Evolutionary conservation across 805 yeast species (phyloP), one percentile per base, ranked within the genome.

Genomic region (Yueomyces sp.): DNA sequence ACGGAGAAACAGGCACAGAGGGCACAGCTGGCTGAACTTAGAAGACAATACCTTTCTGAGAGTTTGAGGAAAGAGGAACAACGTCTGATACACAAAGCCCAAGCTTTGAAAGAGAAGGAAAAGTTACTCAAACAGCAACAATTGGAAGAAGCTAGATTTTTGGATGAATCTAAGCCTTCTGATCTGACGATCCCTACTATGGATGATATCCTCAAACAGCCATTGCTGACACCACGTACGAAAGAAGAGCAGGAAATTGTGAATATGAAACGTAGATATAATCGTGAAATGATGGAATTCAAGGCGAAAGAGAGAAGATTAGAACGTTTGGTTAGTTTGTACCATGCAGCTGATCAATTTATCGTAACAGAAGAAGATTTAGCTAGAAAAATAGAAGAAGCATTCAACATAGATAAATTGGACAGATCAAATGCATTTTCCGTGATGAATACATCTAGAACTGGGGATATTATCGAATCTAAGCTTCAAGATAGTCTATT

Each of bases 111-210:
- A 44, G 52, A 52, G 63, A 72, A 60, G 57, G 66, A 55, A 44
- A 9, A 30, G 33, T 30, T 9, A 6, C 9, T 30, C 9, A 6
- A 30, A 30, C 49, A 53, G 33, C 49, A 57, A 56, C 53, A 68
- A 52, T 61, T 66, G 51, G 49, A 52, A 34, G 55, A 64, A 39
- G 69, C 61, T 26, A 57, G 57, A 49, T 64, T 58, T 47, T 60
- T 57, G 40, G 9, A 30, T 30, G 9, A 30, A 9, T 6, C 33
- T 30, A 30, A 30, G 9, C 9, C 33, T 30, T 30, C 33, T 30
- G 33, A 30, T 9, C 72, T 81, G 54, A 85, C 95, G 1, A 67
- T 85, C 42, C 96, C 96, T 40, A 82, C 95, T 2, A 68, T 87
- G 45, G 86, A 81, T 53, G 69, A 73, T 36, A 70, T 77, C 49